phyloP scores from a whole-genome alignment of 78 protist species.

The Pigoraptor vietnamica region DNA sequence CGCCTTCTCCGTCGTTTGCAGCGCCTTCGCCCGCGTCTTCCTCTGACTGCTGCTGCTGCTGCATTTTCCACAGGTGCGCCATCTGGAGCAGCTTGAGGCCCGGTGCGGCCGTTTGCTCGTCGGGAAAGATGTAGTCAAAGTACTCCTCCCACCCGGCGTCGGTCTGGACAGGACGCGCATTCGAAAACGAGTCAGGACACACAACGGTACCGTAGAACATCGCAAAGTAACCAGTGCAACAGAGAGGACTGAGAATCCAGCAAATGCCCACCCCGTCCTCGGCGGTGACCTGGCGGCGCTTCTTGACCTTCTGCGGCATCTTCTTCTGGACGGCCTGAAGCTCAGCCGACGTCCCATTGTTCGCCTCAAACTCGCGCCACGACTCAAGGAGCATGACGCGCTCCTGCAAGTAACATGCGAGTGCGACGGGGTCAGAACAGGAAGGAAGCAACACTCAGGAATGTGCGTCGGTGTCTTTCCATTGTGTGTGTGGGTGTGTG shows the following conservation, averaged over 20 bases:
- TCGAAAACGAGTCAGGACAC: background rate
- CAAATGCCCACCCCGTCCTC: conserved; percentile 32
- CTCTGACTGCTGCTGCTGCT: too few relatives aligned
- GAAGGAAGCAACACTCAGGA: too few relatives aligned
- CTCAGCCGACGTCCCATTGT: conserved; percentile 38
- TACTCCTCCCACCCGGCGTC: conserved; percentile 82
- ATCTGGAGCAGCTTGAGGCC: conserved; percentile 74
- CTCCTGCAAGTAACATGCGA: background rate
- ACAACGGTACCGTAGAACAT: too few relatives aligned
- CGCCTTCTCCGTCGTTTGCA: too few relatives aligned
- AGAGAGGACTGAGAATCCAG: too few relatives aligned
- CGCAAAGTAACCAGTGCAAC: too few relatives aligned
- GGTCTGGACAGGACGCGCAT: background rate
- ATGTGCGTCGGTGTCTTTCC: too few relatives aligned
- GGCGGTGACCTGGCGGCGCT: conserved; percentile 40
- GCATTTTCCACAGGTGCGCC: conserved; percentile 77
- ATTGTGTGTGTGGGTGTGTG: background rate
- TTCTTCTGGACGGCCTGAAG: conserved; percentile 3
- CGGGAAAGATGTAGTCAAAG: conserved; percentile 81
- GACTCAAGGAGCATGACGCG: conserved; percentile 40
- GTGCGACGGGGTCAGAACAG: too few relatives aligned
- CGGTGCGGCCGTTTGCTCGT: conserved; percentile 47
- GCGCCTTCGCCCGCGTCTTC: too few relatives aligned
- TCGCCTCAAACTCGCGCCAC: conserved; percentile 45
- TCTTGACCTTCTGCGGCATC: conserved; percentile 63